Evolutionary conservation across 768 basidiomycete species (phyloP).

Genomic region (Trametopsis cervina): DNA sequence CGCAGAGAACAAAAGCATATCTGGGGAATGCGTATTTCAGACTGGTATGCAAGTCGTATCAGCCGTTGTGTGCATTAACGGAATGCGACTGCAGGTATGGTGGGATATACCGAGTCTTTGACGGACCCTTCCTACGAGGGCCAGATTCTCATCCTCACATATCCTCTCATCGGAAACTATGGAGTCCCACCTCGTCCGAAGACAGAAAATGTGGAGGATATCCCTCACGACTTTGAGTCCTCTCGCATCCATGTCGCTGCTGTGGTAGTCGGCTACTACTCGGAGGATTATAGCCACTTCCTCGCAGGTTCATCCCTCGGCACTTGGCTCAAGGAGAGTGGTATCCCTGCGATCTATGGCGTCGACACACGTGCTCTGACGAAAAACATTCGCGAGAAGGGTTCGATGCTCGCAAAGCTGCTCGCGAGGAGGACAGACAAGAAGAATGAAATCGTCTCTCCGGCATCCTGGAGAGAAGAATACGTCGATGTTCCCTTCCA

Average conservation of each 20-base stretch:
- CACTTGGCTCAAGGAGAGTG: slow-evolving; percentile 92
- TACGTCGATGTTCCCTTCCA: slow-evolving; percentile 77
- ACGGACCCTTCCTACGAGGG: slow-evolving; percentile 99
- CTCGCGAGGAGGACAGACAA: slow-evolving; percentile 55
- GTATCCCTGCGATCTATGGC: slow-evolving; percentile 90
- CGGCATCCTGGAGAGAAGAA: slow-evolving; percentile 69
- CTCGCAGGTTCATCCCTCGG: slow-evolving; percentile 84
- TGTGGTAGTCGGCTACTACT: slow-evolving; percentile 89
- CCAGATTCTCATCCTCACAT: slow-evolving; percentile 95
- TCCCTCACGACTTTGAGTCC: slow-evolving; percentile 86
- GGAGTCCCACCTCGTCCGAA: slow-evolving; percentile 78
- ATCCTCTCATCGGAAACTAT: slow-evolving; percentile 96
- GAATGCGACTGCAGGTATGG: slow-evolving; percentile 68
- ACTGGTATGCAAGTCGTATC: slow-evolving; percentile 59
- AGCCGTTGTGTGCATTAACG: neutral
- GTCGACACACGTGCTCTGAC: slow-evolving; percentile 96
- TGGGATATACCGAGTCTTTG: slow-evolving; percentile 96
- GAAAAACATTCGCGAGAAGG: slow-evolving; percentile 92
- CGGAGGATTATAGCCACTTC: slow-evolving; percentile 91
- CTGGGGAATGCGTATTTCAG: slow-evolving; percentile 99
- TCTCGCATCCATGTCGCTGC: slow-evolving; percentile 91
- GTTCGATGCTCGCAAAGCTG: slow-evolving; percentile 84
- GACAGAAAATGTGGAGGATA: slow-evolving; percentile 36
- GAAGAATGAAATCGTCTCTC: too few relatives aligned
- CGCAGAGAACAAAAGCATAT: slow-evolving; percentile 80